These are phyloP conservation scores for Diaporthe longicolla DNA, from an alignment of 2,329 filamentous ascomycete genomes.

Conservation along the genomic window DNA sequence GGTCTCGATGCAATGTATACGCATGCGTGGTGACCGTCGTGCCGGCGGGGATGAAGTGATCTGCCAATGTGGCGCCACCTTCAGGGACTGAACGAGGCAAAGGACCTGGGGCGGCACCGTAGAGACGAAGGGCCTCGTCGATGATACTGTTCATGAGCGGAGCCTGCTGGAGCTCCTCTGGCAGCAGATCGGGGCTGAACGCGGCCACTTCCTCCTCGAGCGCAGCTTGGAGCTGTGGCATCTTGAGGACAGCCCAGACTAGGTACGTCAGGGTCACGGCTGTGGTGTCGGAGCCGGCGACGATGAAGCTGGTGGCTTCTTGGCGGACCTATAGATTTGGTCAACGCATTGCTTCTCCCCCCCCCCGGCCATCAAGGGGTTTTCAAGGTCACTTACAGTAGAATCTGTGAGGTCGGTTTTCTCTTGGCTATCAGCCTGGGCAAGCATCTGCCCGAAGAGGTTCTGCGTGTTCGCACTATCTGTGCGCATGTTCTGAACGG, in stretches of 20 bases:
- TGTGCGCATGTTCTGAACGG: conserved; percentile 35
- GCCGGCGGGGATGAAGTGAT: conserved; percentile 50
- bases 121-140: conserved; percentile 52
- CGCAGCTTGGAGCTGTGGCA: conserved; percentile 38
- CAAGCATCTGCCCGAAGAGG: conserved; percentile 46
- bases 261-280: conserved; percentile 57
- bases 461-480: conserved; percentile 40
- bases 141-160: conserved; percentile 52
- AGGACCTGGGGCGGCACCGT: conserved; percentile 49
- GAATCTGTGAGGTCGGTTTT: conserved; percentile 41
- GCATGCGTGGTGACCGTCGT: conserved; percentile 51
- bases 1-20: conserved; percentile 53
- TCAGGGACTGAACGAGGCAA: conserved; percentile 49
- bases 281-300: conserved; percentile 59
- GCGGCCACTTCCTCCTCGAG: conserved; percentile 46
- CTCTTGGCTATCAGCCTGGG: conserved; percentile 45
- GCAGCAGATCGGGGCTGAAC: conserved; percentile 44
- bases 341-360: neutral
- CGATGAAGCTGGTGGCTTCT: conserved; percentile 55
- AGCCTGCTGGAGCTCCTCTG: conserved; percentile 49
- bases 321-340: neutral
- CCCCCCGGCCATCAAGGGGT: too few species aligned
- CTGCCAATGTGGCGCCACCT: conserved; percentile 48
- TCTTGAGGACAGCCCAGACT: conserved; percentile 47
- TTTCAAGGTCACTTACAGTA: conserved; percentile 46